Evolutionary conservation across 768 basidiomycete species (phyloP), one percentile per base, ranked within the genome.

Genomic region (Russula virescens): DNA sequence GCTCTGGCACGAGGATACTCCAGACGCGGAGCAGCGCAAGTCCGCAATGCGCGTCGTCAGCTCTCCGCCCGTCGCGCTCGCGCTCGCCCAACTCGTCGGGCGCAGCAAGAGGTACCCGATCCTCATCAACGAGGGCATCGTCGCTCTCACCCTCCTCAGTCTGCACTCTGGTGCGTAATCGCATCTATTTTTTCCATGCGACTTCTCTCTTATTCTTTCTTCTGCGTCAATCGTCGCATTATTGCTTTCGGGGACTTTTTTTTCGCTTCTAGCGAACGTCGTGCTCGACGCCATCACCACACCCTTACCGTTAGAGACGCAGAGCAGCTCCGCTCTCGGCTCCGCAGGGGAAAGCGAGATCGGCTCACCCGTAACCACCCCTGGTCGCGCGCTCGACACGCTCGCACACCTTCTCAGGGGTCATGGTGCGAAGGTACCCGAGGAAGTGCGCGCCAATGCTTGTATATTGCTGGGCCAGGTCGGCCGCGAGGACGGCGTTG

Each of bases 91-190:
- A 59, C 82, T 97, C 60, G 78, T 95, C 19, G 83, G 83, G 26
- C 81, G 87, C 64, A 91, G 91, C 70, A 83, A 80, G 65, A 88
- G 86, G 71, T 93, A 92, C 71, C 88, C 91, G 1, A 78, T 93
- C 45, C 79, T 98, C 35, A 82, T 97, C 58, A 96, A 94, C 68
- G 96, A 98, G 73, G 91, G 88, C 2, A 79, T 95, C 23, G 83
- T 97, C 47, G 90, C 91, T 5, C 74, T 96, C 63, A 90, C 87
- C 46, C 72, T 98, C 54, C 73, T 98, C 61, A 85, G 85, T 58
- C 85, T 85, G 13, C 81, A 84, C 45, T 77, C 77, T 63, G 85
- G 92, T 89, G 73, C 65, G 84, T 73, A 25, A 56, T 18, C 60
- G 4, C 23, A 42, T 26, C 43, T 69, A 35, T 55, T 45, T 21